Base-by-base conservation (phyloP, 257 asterid species). In the Fraxinus anomala region DNA sequence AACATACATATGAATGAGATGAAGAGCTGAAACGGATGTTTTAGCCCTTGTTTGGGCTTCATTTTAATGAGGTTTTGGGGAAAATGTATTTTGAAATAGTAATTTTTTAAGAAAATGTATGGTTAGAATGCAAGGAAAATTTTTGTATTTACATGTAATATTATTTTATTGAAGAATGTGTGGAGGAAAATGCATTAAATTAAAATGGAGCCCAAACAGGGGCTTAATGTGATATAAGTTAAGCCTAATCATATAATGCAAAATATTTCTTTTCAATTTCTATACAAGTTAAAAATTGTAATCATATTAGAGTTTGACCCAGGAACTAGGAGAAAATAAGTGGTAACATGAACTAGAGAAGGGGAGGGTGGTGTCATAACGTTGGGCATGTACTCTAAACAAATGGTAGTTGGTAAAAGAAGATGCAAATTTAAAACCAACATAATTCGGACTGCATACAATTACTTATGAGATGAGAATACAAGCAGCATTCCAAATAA, bases 401-500 rank as follows among this genome's bases (percentile, higher is more conserved):
- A 21, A n/a, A 23, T 21, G 68, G 30, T 51, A 51, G 0, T 49
- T 49, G 59, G 14, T 49, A 49, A 49, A 4, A 4, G 23, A 51
- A 19, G 19, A 51, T 51, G 24, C 63, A 51, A 19, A 51, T 51
- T 51, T 51, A 26, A 56, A 17, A 73, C 56, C 70, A 75, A 76
- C 37, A 66, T 37, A 61, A 66, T 59, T 59, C 11, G 6, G 30
- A 23, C 10, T 81, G 21, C 63, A 65, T 61, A 70, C 13, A 26
- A 59, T 70, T 47, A n/a, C 47, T 67, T 68, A 49, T 19, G 72
- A 74, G 56, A 74, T 68, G 23, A 49, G 75, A 44, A 37, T 3
- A 74, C 10, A 34, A 70, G 56, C 39, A 49, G 75, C 75, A 77
- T 40, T 68, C 73, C 75, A 51, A 26, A 81, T 16, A 51, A 72